phyloP scores from a whole-genome alignment of 768 basidiomycete genomes.

The Tylopilus cervinicoccineus region DNA sequence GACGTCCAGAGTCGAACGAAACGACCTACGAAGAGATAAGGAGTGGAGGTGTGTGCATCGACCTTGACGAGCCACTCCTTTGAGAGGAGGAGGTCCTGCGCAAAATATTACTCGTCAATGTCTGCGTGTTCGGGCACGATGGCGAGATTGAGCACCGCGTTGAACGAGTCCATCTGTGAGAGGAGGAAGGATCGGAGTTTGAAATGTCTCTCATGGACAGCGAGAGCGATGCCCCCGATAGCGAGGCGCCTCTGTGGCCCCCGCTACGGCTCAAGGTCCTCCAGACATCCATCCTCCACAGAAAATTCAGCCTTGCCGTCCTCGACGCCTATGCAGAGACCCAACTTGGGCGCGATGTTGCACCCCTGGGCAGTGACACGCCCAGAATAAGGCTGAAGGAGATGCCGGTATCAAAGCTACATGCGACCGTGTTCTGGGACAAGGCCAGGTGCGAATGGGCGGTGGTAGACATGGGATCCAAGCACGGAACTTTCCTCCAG shows the following conservation, averaged over 20 bases:
- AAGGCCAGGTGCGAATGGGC: slow-evolving; percentile 56
- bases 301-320: slow-evolving; percentile 48
- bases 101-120: neutral
- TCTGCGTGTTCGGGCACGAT: neutral
- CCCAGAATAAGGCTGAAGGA: slow-evolving; percentile 76
- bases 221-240: slow-evolving; percentile 43
- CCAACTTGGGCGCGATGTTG: slow-evolving; percentile 71
- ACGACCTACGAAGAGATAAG: slow-evolving; percentile 70
- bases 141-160: slow-evolving; percentile 32
- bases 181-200: slow-evolving; percentile 20
- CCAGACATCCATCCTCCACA: slow-evolving; percentile 46
- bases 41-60: slow-evolving; percentile 53
- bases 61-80: slow-evolving; percentile 76
- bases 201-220: slow-evolving; percentile 15
- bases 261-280: slow-evolving; percentile 38
- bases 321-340: slow-evolving; percentile 61
- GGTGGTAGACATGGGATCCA: slow-evolving; percentile 81
- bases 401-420: slow-evolving; percentile 79
- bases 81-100: slow-evolving; percentile 53
- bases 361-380: slow-evolving; percentile 44
- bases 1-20: slow-evolving; percentile 1
- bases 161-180: slow-evolving; percentile 45
- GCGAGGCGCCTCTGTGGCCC: slow-evolving; percentile 42
- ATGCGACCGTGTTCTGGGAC: slow-evolving; percentile 76
- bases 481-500: slow-evolving; percentile 74